Evolutionary conservation across 2,329 filamentous ascomycete genomes (phyloP), one percentile per base, ranked within the genome.

Genomic region (Penicillium palitans): DNA sequence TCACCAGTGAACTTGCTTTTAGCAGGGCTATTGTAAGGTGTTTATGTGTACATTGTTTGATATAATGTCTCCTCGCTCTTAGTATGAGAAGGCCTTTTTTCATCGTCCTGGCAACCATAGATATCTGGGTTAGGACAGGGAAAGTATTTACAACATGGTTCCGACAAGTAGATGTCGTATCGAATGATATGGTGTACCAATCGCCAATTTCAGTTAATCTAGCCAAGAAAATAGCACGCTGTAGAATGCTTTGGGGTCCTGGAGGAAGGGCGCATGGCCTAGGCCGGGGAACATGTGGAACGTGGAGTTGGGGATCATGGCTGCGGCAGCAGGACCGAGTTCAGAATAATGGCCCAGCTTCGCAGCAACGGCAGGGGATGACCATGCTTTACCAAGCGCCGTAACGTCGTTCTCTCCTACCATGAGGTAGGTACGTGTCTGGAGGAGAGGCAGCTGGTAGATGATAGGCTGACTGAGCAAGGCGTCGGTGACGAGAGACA

Each of bases 191-290:
- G 35, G 21, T 7, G 7, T 29, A 25, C 25, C 37, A 41, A 31
- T 41, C 17, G n/a, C 17, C 12, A 41, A 31, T 31, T 2, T 6
- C 15, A 37, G 0, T 24, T 44, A 57, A 9, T 49, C 46, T 8
- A 60, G 31, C 54, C 54, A 58, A 25, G 54, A 52, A 19, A 60
- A 44, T 1, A 60, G 47, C 2, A 60, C 46, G 4, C 52, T 24
- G 31, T 62, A 60, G 4, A 62, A 62, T 10, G 46, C 51, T 6
- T 58, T n/a, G 4, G 58, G 58, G 27, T 60, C 60, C 42, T 62
- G 60, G 15, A 62, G 57, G 46, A 62, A 62, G n/a, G 60, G 60
- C 8, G 60, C 60, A 60, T 62, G 60, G 15, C 60, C 60, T 12
- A 62, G 54, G 21, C 57, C 57, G 31, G 60, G 50, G 50, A 62